Evolutionary conservation across 2,329 filamentous ascomycete genomes (phyloP), one percentile per base, ranked within the genome.

Genomic region (Pezicula neosporulosa): DNA sequence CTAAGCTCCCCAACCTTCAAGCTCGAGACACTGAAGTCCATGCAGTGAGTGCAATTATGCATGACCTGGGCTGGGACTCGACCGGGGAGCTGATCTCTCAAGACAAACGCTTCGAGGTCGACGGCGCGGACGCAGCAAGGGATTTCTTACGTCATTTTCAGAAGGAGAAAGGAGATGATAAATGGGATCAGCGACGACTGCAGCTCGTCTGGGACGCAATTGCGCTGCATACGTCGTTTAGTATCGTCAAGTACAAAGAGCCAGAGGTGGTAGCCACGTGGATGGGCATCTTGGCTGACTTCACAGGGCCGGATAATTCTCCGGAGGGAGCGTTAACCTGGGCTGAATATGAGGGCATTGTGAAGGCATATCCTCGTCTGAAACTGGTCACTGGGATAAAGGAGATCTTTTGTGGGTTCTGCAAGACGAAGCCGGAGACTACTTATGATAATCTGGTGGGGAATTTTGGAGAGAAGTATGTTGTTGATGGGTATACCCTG

Each of bases 181-280:
- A n/a, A n/a, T 75, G 72, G 70, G 66, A 72, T 45, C 62, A 69
- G 35, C 65, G 67, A 16, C 63, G 70, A 7, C 54, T 72, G 6
- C 74, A 77, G 60, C 64, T 75, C 12, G 67, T 77, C 10, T 77
- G 73, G 73, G 74, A 77, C 54, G 60, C 70, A 12, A 78, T 79
- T 51, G 75, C 75, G 0, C 63, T 78, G 51, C 73, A 75, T 57
- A 71, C 70, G 0, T 68, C 66, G 5, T 52, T 53, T 0, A 64
- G 54, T n/a, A 70, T 77, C 33, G 66, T 65, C 10, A 53, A 53
- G 8, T 68, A 74, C 59, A 77, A 77, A 57, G 67, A 77, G 60
- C 63, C 68, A 6, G 70, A 70, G 42, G 73, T 76, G 7, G 60
- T 63, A 47, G 64, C 68, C 0, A 60, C 60, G 6, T 54, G 60